These are phyloP conservation scores for Candida sanyaensis DNA, from an alignment of 1,139 yeast species.

Conservation along the genomic window DNA sequence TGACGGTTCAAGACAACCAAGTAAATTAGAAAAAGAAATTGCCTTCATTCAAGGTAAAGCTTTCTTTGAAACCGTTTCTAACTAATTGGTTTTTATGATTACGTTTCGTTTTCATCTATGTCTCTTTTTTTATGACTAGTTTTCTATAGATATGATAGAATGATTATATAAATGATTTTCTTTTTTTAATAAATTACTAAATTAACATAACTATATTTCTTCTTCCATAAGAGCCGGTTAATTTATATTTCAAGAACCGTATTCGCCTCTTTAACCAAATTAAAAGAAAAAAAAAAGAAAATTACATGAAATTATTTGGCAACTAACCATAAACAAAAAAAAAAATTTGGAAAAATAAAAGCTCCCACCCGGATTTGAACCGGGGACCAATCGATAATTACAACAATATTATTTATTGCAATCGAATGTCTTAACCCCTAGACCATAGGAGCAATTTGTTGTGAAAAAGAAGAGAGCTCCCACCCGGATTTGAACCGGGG, in stretches of 20 bases:
- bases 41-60: slow-evolving; percentile 65
- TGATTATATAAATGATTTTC: not conserved
- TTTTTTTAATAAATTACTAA: too few relatives aligned
- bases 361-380: slow-evolving; percentile 13
- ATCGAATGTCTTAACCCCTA: slow-evolving; percentile 11
- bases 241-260: too few relatives aligned
- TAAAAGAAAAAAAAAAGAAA: not conserved
- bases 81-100: not conserved
- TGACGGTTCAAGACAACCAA: slow-evolving; percentile 53
- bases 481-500: too few relatives aligned
- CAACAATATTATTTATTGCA: slow-evolving; percentile 5
- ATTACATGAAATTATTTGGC: not conserved
- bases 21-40: slow-evolving; percentile 62
- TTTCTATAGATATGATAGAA: not conserved
- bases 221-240: too few relatives aligned
- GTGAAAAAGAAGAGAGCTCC: too few relatives aligned
- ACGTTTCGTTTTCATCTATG: not conserved
- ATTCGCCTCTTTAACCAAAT: not conserved
- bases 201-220: too few relatives aligned
- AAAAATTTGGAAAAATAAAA: slow-evolving; percentile 6
- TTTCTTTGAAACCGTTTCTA: slow-evolving; percentile 19
- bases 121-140: not conserved
- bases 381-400: slow-evolving; percentile 12
- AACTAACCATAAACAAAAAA: too few relatives aligned
- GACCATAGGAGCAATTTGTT: slow-evolving; percentile 6